Evolutionary conservation across 2,329 filamentous ascomycete genomes (phyloP).

Genomic region (Ascochyta viciae-villosae): DNA sequence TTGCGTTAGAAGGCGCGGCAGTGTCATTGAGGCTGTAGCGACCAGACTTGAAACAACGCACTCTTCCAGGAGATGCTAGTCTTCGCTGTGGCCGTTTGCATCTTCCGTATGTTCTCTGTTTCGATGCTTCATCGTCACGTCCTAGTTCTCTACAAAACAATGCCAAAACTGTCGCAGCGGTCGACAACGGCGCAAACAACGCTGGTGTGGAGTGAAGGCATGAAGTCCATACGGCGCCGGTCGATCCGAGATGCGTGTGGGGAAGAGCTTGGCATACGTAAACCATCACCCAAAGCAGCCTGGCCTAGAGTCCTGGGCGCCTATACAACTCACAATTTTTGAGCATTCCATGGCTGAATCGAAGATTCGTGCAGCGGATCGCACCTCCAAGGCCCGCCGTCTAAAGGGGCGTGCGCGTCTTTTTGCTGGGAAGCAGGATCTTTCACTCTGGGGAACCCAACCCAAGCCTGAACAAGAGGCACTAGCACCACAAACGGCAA

Average conservation of each 20-base stretch:
- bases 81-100: background rate
- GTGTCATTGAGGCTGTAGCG: slow-evolving; percentile 22
- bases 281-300: slow-evolving; percentile 31
- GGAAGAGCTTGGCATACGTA: slow-evolving; percentile 41
- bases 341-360: slow-evolving; percentile 32
- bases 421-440: slow-evolving; percentile 20
- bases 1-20: slow-evolving; percentile 17
- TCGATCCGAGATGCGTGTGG: slow-evolving; percentile 37
- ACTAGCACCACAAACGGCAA: slow-evolving; percentile 20
- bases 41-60: slow-evolving; percentile 2
- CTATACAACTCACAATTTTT: slow-evolving; percentile 18
- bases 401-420: slow-evolving; percentile 26
- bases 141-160: background rate
- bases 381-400: slow-evolving; percentile 9
- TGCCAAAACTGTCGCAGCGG: background rate
- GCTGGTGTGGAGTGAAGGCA: slow-evolving; percentile 9
- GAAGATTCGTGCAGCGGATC: slow-evolving; percentile 28
- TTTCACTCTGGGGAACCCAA: slow-evolving; percentile 15
- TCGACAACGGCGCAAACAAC: background rate
- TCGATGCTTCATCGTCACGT: background rate
- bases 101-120: background rate
- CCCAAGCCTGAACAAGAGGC: slow-evolving; percentile 12
- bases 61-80: background rate
- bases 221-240: slow-evolving; percentile 32
- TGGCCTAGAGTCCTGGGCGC: slow-evolving; percentile 20